Evolutionary conservation across 2,329 filamentous ascomycete genomes (phyloP).

Genomic region (Scedosporium boydii): DNA sequence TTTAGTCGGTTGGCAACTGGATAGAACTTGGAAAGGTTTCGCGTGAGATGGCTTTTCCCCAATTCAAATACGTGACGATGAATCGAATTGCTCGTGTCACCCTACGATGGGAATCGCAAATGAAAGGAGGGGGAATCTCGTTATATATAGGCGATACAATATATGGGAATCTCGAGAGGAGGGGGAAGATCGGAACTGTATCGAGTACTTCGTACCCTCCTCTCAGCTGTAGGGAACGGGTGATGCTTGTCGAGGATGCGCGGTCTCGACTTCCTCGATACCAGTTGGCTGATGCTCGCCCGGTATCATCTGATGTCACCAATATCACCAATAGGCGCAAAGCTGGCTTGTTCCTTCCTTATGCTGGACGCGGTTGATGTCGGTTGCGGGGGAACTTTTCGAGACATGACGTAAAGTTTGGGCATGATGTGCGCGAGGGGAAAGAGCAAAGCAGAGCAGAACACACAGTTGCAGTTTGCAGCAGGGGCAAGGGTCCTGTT

Average conservation of each 20-base stretch:
- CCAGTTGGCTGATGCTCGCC: not conserved
- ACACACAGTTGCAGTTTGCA: not conserved
- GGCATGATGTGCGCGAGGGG: not conserved
- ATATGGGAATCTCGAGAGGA: not conserved
- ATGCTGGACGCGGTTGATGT: not conserved
- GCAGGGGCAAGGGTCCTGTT: too few species aligned
- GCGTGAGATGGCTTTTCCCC: not conserved
- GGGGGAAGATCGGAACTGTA: not conserved
- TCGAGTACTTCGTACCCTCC: not conserved
- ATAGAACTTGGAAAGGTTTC: not conserved
- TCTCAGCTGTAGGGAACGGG: not conserved
- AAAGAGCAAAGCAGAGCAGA: not conserved
- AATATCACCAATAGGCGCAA: constrained; percentile 2
- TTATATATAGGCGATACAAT: not conserved
- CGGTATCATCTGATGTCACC: constrained; percentile 7
- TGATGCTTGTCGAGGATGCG: not conserved
- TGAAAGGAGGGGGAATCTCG: not conserved
- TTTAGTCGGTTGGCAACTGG: not conserved
- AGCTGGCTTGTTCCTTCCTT: not conserved
- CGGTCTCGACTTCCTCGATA: not conserved
- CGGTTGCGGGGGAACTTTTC: not conserved
- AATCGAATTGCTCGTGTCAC: not conserved
- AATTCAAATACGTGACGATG: not conserved
- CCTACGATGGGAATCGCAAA: not conserved
- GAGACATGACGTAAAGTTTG: constrained; percentile 2